phyloP scores from a whole-genome alignment of 441 rosid genomes.

The Populus hybrid region DNA sequence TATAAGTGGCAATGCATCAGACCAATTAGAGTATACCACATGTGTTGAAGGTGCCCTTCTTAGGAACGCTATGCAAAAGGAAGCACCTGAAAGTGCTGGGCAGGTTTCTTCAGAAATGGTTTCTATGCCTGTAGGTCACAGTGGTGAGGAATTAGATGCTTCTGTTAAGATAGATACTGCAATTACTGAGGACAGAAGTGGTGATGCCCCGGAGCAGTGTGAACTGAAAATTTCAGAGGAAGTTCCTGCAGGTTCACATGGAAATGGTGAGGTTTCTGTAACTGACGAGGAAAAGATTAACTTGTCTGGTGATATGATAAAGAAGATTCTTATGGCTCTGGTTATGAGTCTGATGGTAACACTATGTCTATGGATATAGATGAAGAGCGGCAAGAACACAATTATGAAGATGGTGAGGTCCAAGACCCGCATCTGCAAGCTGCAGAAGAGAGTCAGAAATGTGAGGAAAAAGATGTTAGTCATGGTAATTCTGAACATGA shows the following conservation, averaged over 20 bases:
- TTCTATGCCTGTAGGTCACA: slow-evolving; percentile 24
- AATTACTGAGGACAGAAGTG: slow-evolving; percentile 26
- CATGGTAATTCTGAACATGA: slow-evolving; percentile 29
- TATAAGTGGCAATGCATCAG: slow-evolving; percentile 13
- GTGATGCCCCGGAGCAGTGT: slow-evolving; percentile 22
- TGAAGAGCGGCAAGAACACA: slow-evolving; percentile 37
- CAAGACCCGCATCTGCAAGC: slow-evolving; percentile 35
- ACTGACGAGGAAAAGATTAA: slow-evolving; percentile 65
- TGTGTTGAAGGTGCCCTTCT: slow-evolving; percentile 18
- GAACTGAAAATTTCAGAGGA: slow-evolving; percentile 27
- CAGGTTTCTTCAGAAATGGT: slow-evolving; percentile 23
- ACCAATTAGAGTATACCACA: slow-evolving; percentile 17
- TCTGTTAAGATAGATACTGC: slow-evolving; percentile 29
- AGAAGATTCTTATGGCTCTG: slow-evolving; percentile 44
- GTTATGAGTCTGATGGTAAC: slow-evolving; percentile 50
- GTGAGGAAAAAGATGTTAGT: slow-evolving; percentile 24
- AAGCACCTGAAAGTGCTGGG: slow-evolving; percentile 20
- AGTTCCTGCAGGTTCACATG: slow-evolving; percentile 28
- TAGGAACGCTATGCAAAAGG: slow-evolving; percentile 25
- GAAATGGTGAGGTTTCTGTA: slow-evolving; percentile 36
- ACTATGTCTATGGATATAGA: slow-evolving; percentile 38
- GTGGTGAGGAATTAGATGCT: slow-evolving; percentile 25
- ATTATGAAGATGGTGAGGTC: slow-evolving; percentile 62
- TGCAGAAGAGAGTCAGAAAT: slow-evolving; percentile 18
- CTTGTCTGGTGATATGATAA: slow-evolving; percentile 45